Evolutionary conservation across 2,329 filamentous ascomycete genomes (phyloP), one percentile per base, ranked within the genome.

Genomic region (Myriosclerotinia curreyana): DNA sequence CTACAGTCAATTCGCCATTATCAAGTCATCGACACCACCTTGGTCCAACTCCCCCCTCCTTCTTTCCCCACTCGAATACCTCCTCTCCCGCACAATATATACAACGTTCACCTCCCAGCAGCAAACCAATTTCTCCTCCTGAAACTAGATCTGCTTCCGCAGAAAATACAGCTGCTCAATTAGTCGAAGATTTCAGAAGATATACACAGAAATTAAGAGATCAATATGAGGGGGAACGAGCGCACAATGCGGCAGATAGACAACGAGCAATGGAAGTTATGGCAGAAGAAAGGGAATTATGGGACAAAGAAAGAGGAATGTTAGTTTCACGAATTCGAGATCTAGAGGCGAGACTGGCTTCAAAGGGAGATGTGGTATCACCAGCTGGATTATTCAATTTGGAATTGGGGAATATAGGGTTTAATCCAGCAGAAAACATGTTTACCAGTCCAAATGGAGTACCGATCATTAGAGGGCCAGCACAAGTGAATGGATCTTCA

Each of bases 241-340:
- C 70, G 58, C 74, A 75, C 56, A 72, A 74, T 67, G 46, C 62
- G 38, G 73, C 72, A 8, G 73, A 75, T 52, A 52, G 73, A 60
- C 66, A 65, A 15, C 66, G 73, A 36, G 64, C 66, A 36, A 70
- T 73, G 44, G 74, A 75, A 54, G 67, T 75, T 3, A 72, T 74
- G 69, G 71, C 66, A 1, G 73, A 75, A 61, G 74, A 75, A 69
- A 59, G 73, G 58, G 62, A 65, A 9, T 62, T 75, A n/a, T 75
- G 73, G 72, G 73, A 75, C 31, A 67, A 69, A 54, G 74, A 75
- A 49, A 66, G 73, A 34, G 56, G 64, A 17, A 60, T 68, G 5
- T 64, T 74, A 15, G 67, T 69, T 54, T 64, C 67, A n/a, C 65
- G 67, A 48, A 73, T 75, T 64, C 64, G 62, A 49, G 66, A 73